These are phyloP conservation scores for Hyaloraphidium curvatum DNA, from an alignment of 192 early-diverging fungal species.

Conservation along the genomic window DNA sequence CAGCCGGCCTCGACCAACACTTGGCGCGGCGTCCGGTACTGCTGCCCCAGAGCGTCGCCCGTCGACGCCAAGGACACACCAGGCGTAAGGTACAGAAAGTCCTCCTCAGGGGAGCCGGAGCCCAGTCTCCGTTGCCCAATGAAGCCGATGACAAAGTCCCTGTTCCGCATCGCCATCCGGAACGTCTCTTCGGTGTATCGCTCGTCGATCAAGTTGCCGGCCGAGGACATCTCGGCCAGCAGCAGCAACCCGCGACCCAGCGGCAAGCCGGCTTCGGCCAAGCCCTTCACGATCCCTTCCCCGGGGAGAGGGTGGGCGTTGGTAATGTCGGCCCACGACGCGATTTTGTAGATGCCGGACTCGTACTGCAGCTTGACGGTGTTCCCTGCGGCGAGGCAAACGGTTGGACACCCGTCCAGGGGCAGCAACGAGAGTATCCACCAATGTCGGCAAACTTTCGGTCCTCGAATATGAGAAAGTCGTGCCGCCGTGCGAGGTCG, in stretches of 20 bases:
- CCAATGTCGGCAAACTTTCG: slow-evolving; percentile 98
- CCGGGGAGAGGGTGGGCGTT: slow-evolving; percentile 91
- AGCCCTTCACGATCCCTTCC: slow-evolving; percentile 84
- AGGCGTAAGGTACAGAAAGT: slow-evolving; percentile 89
- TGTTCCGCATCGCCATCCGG: slow-evolving; percentile 62
- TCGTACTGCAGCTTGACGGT: slow-evolving; percentile 93
- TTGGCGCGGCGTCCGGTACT: slow-evolving; percentile 77
- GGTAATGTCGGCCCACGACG: slow-evolving; percentile 87
- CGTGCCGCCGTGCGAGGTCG: slow-evolving; percentile 59
- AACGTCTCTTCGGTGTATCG: slow-evolving; percentile 70
- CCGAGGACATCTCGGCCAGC: slow-evolving; percentile 93
- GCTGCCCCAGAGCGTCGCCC: slow-evolving; percentile 82
- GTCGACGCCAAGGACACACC: slow-evolving; percentile 72
- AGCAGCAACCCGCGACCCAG: slow-evolving; percentile 60
- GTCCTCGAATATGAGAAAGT: slow-evolving; percentile 97
- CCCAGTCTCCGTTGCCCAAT: slow-evolving; percentile 51
- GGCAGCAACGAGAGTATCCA: slow-evolving; percentile 6
- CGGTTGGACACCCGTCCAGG: neutral
- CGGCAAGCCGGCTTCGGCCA: slow-evolving; percentile 72
- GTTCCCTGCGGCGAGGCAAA: slow-evolving; percentile 38
- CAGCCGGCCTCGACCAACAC: slow-evolving; percentile 68
- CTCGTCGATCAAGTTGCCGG: slow-evolving; percentile 65
- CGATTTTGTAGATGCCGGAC: slow-evolving; percentile 76
- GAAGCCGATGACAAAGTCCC: slow-evolving; percentile 90
- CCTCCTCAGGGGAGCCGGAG: slow-evolving; percentile 37